phyloP scores from a whole-genome alignment of 2,329 filamentous ascomycete species.

The Xylaria multiplex region DNA sequence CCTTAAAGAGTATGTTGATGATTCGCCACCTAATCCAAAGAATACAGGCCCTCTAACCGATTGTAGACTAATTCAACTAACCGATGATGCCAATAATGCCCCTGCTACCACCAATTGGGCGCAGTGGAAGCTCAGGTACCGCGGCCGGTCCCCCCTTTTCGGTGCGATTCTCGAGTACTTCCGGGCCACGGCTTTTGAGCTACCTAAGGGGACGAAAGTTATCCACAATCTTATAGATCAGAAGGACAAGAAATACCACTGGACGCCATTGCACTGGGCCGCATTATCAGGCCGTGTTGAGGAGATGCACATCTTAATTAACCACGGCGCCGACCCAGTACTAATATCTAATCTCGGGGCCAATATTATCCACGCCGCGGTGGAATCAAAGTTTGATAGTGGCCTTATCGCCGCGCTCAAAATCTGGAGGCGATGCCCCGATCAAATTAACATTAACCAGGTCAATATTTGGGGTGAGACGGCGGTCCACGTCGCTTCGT shows the following conservation, averaged over 20 bases:
- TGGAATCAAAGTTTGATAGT: background rate
- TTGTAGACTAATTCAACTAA: background rate
- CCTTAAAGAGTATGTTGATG: background rate
- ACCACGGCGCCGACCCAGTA: background rate
- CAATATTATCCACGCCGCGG: background rate
- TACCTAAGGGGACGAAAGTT: background rate
- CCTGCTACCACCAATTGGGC: background rate
- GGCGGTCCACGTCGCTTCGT: background rate
- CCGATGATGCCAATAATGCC: background rate
- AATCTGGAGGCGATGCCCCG: background rate
- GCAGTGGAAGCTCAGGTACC: background rate
- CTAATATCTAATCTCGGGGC: background rate
- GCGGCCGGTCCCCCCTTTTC: background rate
- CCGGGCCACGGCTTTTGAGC: background rate
- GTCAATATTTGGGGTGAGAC: slow-evolving; percentile 1
- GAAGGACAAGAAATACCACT: background rate
- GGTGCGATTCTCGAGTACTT: background rate
- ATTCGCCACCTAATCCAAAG: background rate
- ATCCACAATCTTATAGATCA: slow-evolving; percentile 2
- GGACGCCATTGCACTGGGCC: background rate
- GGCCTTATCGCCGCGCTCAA: background rate
- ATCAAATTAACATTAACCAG: background rate
- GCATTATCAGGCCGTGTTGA: background rate
- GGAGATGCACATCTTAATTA: background rate
- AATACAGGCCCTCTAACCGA: background rate